These are phyloP conservation scores for Nannizziopsis arthrosporioides DNA, from an alignment of 2,329 filamentous ascomycete species.

Conservation along the genomic window DNA sequence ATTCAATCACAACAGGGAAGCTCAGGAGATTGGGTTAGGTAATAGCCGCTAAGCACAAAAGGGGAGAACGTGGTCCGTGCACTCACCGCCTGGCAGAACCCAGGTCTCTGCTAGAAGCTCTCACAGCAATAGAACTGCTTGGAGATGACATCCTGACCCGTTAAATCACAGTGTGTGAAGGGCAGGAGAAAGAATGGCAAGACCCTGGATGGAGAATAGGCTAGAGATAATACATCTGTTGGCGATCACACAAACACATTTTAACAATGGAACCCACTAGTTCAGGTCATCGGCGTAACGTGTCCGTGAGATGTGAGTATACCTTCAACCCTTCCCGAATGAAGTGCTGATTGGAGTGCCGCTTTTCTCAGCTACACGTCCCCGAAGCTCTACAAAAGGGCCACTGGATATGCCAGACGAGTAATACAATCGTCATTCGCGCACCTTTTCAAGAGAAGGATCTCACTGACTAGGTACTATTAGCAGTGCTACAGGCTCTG, in stretches of 20 bases:
- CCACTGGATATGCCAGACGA: slow-evolving; percentile 61
- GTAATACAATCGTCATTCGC: slow-evolving; percentile 39
- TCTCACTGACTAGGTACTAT: background rate
- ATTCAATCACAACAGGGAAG: background rate
- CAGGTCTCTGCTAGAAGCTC: background rate
- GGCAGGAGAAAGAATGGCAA: background rate
- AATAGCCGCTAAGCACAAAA: background rate
- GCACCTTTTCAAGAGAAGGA: background rate
- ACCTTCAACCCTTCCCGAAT: background rate
- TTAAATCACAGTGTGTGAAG: background rate
- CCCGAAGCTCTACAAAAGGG: slow-evolving; percentile 53
- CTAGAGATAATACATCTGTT: background rate
- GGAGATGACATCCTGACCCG: background rate
- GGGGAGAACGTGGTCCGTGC: slow-evolving; percentile 13
- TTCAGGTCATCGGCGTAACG: slow-evolving; percentile 26
- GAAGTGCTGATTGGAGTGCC: background rate
- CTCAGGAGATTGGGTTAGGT: slow-evolving; percentile 4
- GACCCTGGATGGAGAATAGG: background rate
- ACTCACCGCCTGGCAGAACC: slow-evolving; percentile 17
- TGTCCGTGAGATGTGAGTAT: slow-evolving; percentile 26
- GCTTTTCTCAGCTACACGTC: slow-evolving; percentile 25
- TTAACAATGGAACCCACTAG: slow-evolving; percentile 18
- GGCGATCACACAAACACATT: background rate
- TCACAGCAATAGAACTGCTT: background rate
- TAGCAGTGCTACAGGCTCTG: slow-evolving; percentile 1